These are phyloP conservation scores for Paecilomyces niveus DNA, from an alignment of 2,329 filamentous ascomycete genomes.

Conservation along the genomic window DNA sequence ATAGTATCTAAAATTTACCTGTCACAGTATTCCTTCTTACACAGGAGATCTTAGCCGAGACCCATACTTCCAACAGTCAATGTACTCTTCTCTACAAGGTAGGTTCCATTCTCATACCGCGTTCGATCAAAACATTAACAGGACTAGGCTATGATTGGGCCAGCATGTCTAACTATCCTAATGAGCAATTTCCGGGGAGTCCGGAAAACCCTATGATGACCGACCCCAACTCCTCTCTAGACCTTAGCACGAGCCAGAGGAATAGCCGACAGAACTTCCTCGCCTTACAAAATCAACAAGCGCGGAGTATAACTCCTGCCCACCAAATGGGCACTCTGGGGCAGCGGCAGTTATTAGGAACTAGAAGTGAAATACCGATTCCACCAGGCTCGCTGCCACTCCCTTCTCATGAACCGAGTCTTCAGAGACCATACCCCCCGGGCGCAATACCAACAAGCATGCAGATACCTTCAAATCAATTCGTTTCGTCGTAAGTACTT, in stretches of 20 bases:
- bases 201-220: constrained; percentile 20
- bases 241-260: constrained; percentile 17
- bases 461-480: constrained; percentile 16
- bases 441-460: constrained; percentile 11
- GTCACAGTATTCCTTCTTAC: background rate
- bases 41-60: background rate
- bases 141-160: constrained; percentile 3
- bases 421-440: constrained; percentile 13
- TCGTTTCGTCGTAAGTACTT: constrained; percentile 15
- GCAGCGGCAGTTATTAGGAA: background rate
- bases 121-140: background rate
- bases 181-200: constrained; percentile 18
- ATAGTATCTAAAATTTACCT: background rate
- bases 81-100: constrained; percentile 8
- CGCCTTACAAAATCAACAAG: background rate
- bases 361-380: background rate
- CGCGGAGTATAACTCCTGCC: background rate
- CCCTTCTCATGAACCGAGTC: background rate
- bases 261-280: constrained; percentile 3
- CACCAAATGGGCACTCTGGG: background rate
- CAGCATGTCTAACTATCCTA: constrained; percentile 4
- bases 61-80: constrained; percentile 4
- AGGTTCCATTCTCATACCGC: background rate
- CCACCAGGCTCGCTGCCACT: background rate
- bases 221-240: constrained; percentile 18